These are phyloP conservation scores for Didymella arachidicola DNA, from an alignment of 2,329 filamentous ascomycete species.

Conservation along the genomic window DNA sequence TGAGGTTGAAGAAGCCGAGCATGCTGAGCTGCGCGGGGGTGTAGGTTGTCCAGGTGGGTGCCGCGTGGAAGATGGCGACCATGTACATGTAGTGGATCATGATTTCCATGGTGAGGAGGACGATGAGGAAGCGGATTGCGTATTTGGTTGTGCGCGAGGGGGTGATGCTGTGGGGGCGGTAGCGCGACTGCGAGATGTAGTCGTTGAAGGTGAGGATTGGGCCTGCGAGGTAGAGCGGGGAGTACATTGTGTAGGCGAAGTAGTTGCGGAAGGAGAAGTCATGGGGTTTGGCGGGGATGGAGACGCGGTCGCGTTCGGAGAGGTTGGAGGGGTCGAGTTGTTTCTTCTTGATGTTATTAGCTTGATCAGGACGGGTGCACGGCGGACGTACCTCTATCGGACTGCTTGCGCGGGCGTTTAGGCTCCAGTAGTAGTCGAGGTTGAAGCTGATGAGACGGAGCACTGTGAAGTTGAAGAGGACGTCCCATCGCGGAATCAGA, in stretches of 20 bases:
- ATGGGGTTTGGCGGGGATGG: conserved; percentile 71
- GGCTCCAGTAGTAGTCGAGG: conserved; percentile 93
- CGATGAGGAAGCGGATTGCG: conserved; percentile 79
- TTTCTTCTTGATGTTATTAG: conserved; percentile 92
- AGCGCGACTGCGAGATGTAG: conserved; percentile 86
- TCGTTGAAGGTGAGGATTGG: conserved; percentile 98
- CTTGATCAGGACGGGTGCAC: conserved; percentile 18
- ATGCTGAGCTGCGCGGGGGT: conserved; percentile 87
- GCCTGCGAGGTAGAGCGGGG: conserved; percentile 89
- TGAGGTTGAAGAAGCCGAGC: conserved; percentile 93
- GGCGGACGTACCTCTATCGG: conserved; percentile 76
- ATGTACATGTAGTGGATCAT: conserved; percentile 92
- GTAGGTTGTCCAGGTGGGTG: conserved; percentile 82
- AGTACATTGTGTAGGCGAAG: conserved; percentile 87
- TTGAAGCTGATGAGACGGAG: conserved; percentile 96
- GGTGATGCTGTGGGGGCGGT: conserved; percentile 75
- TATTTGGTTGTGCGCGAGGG: conserved; percentile 77
- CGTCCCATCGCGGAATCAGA: conserved; percentile 89
- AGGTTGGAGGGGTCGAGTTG: conserved; percentile 87
- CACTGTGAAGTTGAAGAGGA: conserved; percentile 97
- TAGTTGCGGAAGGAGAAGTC: conserved; percentile 88
- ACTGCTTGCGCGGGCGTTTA: conserved; percentile 67
- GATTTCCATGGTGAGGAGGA: conserved; percentile 83
- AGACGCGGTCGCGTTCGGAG: conserved; percentile 86
- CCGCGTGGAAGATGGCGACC: conserved; percentile 84